Evolutionary conservation across 257 asterid genomes (phyloP), one percentile per base, ranked within the genome.

Genomic region (Lantana camara): DNA sequence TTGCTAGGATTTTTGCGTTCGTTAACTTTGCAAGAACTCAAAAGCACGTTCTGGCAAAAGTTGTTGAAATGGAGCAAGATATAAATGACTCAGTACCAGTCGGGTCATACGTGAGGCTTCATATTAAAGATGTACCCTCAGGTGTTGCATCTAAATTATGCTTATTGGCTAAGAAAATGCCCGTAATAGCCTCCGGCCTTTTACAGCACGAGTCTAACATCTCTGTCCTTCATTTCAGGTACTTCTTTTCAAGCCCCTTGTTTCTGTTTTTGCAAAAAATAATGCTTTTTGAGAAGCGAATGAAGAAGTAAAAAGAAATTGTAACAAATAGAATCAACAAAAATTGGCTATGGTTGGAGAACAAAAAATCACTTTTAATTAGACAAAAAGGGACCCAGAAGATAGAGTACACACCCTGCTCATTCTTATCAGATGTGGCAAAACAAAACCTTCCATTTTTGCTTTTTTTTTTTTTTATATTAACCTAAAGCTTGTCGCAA

Each of bases 221-320:
- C 17, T 94, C 98, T 48, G 96, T 90, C 71, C 96, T 93, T 55
- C 97, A 94, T 72, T 94, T 88, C 91, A 90, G 99, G 99, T 93
- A 52, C 75, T 29, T n/a, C 47, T 66, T 65, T 27, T 27, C 32
- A 5, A 5, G 32, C 5, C 4, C 32, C 5, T 27, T 5, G 5
- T 27, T 27, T 27, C 32, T 2, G 32, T 27, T 2, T 27, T 27
- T 27, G 32, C 32, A 27, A 27, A 27, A n/a, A 27, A 27, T 27
- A 2, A 2, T 27, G 32, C 32, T 27, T 27, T 27, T 27, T 5
- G 32, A 27, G 32, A 27, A 27, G 32, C 32, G 5, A 27, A 27
- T 2, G 32, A 2, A 27, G 32, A 27, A 27, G 2, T 27, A 2
- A 27, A n/a, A n/a, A n/a, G n/a, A 27, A 27, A 27, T 27, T 27